A percentile compares a stretch with the other conserved stretches of the same genome.
Evolutionary conservation across 768 basidiomycete species (phyloP).

Genomic region (Suillus paluster): DNA sequence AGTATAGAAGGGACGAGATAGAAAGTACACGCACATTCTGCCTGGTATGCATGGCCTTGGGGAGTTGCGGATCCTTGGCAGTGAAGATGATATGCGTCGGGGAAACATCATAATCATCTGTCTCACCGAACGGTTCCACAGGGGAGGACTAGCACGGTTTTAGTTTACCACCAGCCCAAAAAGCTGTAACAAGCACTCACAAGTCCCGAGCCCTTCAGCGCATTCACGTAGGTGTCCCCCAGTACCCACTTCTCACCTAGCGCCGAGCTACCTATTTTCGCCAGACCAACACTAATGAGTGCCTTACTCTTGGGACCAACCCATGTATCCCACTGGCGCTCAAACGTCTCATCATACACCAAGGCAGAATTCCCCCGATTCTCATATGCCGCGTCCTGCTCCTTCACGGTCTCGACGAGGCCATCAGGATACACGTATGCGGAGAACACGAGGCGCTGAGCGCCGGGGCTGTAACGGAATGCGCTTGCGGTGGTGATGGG

Average conservation of each 20-base stretch:
- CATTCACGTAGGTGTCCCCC: constrained; percentile 56
- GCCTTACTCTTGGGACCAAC: constrained; percentile 69
- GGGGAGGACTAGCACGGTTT: constrained; percentile 56
- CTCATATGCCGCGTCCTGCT: constrained; percentile 74
- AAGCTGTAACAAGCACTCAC: constrained; percentile 38
- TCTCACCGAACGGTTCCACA: constrained; percentile 87
- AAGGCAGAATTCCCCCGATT: constrained; percentile 72
- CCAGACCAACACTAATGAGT: constrained; percentile 70
- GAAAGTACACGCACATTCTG: constrained; percentile 62
- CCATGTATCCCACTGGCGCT: constrained; percentile 86
- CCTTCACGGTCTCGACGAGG: constrained; percentile 65
- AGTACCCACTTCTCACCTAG: constrained; percentile 56
- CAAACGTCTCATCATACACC: constrained; percentile 71
- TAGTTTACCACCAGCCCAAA: not conserved
- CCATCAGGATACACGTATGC: constrained; percentile 82
- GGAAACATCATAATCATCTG: constrained; percentile 81
- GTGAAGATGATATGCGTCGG: constrained; percentile 76
- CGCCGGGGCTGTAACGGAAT: constrained; percentile 65
- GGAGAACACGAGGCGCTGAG: constrained; percentile 79
- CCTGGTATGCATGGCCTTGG: constrained; percentile 85
- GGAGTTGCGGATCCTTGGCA: constrained; percentile 80
- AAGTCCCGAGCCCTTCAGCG: constrained; percentile 69
- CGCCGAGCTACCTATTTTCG: too few species aligned
- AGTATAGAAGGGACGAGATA: not conserved
- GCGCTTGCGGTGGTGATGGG: constrained; percentile 71